These are phyloP conservation scores for Lodderomyces parapsilosis DNA, from an alignment of 1,139 yeast genomes.

Conservation along the genomic window DNA sequence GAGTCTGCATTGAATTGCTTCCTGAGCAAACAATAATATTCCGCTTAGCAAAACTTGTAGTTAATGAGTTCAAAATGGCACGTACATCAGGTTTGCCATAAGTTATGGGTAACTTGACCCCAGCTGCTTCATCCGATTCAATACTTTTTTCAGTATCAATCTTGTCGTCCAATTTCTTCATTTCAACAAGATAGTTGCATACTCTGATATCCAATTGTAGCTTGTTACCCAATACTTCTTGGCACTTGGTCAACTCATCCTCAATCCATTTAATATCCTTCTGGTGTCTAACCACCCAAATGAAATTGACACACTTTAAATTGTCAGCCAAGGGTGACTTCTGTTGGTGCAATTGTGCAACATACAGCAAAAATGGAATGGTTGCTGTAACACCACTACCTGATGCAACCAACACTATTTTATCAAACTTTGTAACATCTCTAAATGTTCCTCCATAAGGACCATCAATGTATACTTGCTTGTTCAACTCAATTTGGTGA, in stretches of 20 bases:
- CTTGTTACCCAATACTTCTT: conserved; percentile 22
- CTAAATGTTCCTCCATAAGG: conserved; percentile 63
- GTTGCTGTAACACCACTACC: conserved; percentile 61
- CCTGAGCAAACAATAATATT: conserved; percentile 56
- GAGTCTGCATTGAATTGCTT: conserved; percentile 41
- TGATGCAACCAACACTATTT: conserved; percentile 41
- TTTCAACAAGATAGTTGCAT: conserved; percentile 7
- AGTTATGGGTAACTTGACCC: conserved; percentile 17
- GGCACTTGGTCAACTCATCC: conserved; percentile 36
- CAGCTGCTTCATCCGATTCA: conserved; percentile 1
- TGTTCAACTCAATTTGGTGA: conserved; percentile 20
- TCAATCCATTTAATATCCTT: conserved; percentile 47
- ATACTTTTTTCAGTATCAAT: conserved; percentile 10
- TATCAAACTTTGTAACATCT: conserved; percentile 49
- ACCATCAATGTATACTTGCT: conserved; percentile 53
- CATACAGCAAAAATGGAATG: conserved; percentile 43
- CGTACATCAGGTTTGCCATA: conserved; percentile 36
- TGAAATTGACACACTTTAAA: conserved; percentile 33
- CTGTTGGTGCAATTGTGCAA: conserved; percentile 7
- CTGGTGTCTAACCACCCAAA: conserved; percentile 47
- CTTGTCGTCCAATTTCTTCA: conserved; percentile 10
- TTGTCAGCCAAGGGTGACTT: conserved; percentile 14
- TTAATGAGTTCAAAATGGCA: conserved; percentile 19
- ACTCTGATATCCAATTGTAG: conserved; percentile 31
- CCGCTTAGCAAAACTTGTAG: conserved; percentile 27